A percentile compares a stretch with the other conserved stretches of the same genome.
These are phyloP conservation scores for Backusella macrospora DNA, from an alignment of 192 early-diverging fungal genomes.

Conservation along the genomic window DNA sequence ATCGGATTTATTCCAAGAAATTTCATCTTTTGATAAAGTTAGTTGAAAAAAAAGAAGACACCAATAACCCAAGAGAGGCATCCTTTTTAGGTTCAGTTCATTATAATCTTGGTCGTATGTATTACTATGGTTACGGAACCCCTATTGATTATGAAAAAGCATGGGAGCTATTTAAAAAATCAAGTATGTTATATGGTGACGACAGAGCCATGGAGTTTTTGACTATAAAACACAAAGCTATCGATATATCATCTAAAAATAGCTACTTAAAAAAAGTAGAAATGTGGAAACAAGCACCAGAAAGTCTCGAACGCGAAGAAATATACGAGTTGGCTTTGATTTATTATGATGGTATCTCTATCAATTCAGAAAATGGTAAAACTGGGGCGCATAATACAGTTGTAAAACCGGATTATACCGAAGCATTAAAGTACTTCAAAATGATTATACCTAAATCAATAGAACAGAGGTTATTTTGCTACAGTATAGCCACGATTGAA, in stretches of 20 bases:
- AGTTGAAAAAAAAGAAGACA: not conserved
- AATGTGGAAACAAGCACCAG: not conserved
- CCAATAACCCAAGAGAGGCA: not conserved
- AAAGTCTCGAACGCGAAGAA: not conserved
- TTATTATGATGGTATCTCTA: not conserved
- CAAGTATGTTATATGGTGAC: not conserved
- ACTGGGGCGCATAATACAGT: too few species aligned
- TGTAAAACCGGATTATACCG: too few species aligned
- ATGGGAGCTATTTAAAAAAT: not conserved
- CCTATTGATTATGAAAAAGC: not conserved
- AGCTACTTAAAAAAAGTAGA: not conserved
- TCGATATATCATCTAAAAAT: not conserved
- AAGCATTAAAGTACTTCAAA: too few species aligned
- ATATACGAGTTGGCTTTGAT: not conserved
- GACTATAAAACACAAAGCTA: not conserved
- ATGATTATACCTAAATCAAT: too few species aligned
- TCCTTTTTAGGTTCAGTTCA: not conserved
- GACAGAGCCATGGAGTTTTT: not conserved
- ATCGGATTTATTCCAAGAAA: slow-evolving; percentile 8
- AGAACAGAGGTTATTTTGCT: too few species aligned
- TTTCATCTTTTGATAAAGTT: not conserved
- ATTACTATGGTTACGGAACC: not conserved
- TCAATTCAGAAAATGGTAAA: too few species aligned
- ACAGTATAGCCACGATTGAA: too few species aligned
- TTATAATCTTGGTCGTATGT: not conserved